Base-by-base conservation (phyloP, 2,329 filamentous ascomycete genomes). In the Penicillium capsulatum region DNA sequence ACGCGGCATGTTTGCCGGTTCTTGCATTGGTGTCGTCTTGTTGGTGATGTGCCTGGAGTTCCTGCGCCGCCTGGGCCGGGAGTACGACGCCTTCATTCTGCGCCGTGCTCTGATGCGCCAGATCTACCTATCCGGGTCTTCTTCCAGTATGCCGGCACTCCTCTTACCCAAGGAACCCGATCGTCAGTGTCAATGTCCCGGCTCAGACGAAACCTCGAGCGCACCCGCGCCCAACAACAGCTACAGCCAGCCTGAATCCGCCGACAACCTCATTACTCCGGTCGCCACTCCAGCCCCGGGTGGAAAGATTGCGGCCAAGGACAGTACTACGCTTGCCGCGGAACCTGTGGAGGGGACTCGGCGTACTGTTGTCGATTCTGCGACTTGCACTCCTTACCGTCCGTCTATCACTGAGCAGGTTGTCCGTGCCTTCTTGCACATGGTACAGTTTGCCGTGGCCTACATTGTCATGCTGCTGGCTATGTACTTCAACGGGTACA, bases 11-110 rank as follows among this genome's bases (percentile, higher is more conserved):
- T 91, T 94, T 59, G 86, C 83, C 33, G 86, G 83, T 15, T 84
- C 81, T 36, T 92, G 86, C 67, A 82, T 94, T 57, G 86, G 84
- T 44, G 80, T 88, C 24, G 71, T 88, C 45, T 68, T 83, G n/a
- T 79, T 94, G 37, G 83, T 85, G 51, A 74, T 91, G 36, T 56
- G 67, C 4, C 81, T 92, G 51, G 86, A 92, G 58, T 69, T 81
- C 41, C 73, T 92, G 15, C 83, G 87, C 34, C 82, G 86, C 19
- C 54, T 75, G 16, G 74, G 77, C 49, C 81, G 84, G 52, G 84
- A 89, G 61, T 91, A 83, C 63, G 86, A 92, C 61, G 72, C 76
- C 17, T 77, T 76, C 54, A 73, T 88, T 19, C 56, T 83, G 44
- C 73, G 73, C 17, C 72, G 75, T 50, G 74, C 56, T 47, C 58